These are phyloP conservation scores for Hypoxylon rubiginosum DNA, from an alignment of 2,329 filamentous ascomycete species.

Conservation along the genomic window DNA sequence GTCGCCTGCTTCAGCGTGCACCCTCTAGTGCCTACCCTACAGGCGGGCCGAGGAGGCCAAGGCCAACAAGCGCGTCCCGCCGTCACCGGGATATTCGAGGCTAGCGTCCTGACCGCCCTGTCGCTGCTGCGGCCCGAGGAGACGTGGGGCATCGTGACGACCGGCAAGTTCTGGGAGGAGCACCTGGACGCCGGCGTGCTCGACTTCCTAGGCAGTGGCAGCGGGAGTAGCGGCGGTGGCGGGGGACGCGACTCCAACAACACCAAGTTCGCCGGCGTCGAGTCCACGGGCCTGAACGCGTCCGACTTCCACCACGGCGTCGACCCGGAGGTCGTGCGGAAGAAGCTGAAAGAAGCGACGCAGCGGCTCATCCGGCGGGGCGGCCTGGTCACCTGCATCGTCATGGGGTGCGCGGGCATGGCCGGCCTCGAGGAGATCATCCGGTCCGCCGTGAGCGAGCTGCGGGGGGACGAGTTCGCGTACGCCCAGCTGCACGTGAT, in stretches of 20 bases:
- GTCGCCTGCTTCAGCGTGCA: constrained; percentile 92
- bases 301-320: constrained; percentile 81
- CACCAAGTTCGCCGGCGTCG: constrained; percentile 79
- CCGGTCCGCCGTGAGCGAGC: constrained; percentile 74
- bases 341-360: constrained; percentile 78
- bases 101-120: constrained; percentile 76
- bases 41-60: constrained; percentile 53
- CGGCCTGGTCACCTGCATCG: constrained; percentile 76
- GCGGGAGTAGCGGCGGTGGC: too few species aligned
- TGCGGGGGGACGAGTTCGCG: constrained; percentile 71
- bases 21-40: constrained; percentile 75
- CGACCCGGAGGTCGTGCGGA: constrained; percentile 72
- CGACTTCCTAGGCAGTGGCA: constrained; percentile 70
- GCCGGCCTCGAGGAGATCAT: constrained; percentile 85
- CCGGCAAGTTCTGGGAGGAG: constrained; percentile 84
- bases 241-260: constrained; percentile 48
- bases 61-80: too few species aligned
- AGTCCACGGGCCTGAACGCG: constrained; percentile 84
- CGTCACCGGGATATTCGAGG: constrained; percentile 90
- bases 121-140: constrained; percentile 61
- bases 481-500: constrained; percentile 73
- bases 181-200: constrained; percentile 77
- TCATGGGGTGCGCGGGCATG: constrained; percentile 94
- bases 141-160: constrained; percentile 89
- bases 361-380: constrained; percentile 70